phyloP scores from a whole-genome alignment of 208 protist species.

The Naegleria gruberi region DNA sequence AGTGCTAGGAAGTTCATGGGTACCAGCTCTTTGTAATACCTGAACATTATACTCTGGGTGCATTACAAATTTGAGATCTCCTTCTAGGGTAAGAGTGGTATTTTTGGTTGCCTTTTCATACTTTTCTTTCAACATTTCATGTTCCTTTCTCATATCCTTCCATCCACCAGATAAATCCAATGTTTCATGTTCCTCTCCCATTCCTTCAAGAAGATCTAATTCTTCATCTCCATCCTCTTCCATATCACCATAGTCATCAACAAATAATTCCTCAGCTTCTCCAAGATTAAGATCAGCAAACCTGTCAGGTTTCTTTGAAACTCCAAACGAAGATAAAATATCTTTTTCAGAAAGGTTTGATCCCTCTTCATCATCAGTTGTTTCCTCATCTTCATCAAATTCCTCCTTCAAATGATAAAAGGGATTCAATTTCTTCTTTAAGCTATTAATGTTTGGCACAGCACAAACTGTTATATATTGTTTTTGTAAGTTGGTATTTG shows the following conservation, averaged over 20 bases:
- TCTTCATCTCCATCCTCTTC: background rate
- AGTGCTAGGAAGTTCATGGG: background rate
- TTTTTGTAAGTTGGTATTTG: background rate
- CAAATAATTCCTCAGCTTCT: background rate
- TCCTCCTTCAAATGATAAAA: background rate
- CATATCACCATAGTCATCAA: background rate
- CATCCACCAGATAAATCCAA: background rate
- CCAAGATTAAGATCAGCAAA: background rate
- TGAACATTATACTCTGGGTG: background rate
- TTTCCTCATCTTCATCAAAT: background rate
- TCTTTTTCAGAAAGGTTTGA: background rate
- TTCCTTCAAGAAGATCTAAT: background rate
- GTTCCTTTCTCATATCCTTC: background rate
- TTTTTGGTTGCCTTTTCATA: background rate
- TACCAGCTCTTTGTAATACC: background rate
- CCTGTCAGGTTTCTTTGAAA: background rate
- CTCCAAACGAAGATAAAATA: background rate
- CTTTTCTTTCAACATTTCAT: background rate
- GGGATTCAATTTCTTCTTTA: background rate
- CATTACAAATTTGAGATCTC: background rate
- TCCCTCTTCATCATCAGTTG: background rate
- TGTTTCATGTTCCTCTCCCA: background rate
- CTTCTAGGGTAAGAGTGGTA: background rate
- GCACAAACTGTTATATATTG: background rate
- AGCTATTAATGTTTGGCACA: background rate